Percentiles rank a stretch among this genome's conserved stretches.
Evolutionary conservation across 164 flowering plant genomes (phyloP).

Genomic region (Chloranthus sessilifolius): DNA sequence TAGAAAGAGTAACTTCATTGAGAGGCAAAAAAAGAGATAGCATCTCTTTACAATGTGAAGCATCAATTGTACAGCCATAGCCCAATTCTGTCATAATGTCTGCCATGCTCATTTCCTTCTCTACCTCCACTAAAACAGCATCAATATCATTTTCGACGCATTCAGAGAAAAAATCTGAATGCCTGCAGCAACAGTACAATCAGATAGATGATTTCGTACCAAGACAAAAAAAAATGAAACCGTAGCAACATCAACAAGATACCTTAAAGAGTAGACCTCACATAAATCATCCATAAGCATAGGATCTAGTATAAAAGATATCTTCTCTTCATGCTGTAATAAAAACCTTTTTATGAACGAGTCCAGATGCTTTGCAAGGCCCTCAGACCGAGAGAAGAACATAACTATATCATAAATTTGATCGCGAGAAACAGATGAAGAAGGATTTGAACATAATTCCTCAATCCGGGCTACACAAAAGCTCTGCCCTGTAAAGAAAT

Average conservation of each 20-base stretch:
- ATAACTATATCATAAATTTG: constrained; percentile 64
- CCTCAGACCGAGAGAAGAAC: constrained; percentile 69
- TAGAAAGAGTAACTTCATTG: constrained; percentile 60
- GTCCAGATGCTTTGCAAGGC: constrained; percentile 71
- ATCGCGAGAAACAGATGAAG: constrained; percentile 39
- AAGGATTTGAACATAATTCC: constrained; percentile 45
- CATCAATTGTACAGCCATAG: constrained; percentile 77
- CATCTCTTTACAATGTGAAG: constrained; percentile 70
- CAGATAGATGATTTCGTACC: too few species aligned
- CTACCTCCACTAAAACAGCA: constrained; percentile 75
- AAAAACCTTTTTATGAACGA: constrained; percentile 61
- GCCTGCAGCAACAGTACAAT: constrained; percentile 55
- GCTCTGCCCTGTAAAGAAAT: constrained; percentile 61
- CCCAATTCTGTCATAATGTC: constrained; percentile 84
- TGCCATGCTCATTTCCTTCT: constrained; percentile 74
- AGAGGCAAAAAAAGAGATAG: constrained; percentile 70
- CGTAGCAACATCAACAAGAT: too few species aligned
- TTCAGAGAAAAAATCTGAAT: constrained; percentile 44
- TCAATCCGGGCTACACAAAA: constrained; percentile 72
- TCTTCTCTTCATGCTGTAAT: constrained; percentile 38
- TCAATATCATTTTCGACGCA: constrained; percentile 60
- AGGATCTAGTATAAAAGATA: constrained; percentile 49
- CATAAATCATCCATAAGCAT: constrained; percentile 48
- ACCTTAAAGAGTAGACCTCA: constrained; percentile 58
- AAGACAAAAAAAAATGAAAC: constrained; percentile 5